phyloP scores from a whole-genome alignment of 495 filamentous ascomycete species.

The Penicillium alfredii region DNA sequence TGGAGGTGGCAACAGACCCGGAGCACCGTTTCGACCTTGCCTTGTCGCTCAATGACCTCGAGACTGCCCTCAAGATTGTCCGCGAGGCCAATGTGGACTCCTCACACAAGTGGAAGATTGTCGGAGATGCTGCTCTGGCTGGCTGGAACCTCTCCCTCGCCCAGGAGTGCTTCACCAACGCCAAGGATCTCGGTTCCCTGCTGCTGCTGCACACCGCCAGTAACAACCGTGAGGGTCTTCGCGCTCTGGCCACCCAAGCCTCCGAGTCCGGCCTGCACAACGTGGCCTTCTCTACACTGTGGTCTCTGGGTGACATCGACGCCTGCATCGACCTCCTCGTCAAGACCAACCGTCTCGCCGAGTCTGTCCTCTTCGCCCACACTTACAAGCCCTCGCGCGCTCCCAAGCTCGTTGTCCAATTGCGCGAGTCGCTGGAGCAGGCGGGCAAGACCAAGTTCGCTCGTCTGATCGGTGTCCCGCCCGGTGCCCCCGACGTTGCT shows the following conservation, averaged over 20 bases:
- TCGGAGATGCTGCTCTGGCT: constrained; percentile 83
- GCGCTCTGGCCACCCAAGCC: constrained; percentile 64
- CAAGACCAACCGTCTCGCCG: constrained; percentile 69
- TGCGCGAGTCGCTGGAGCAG: constrained; percentile 78
- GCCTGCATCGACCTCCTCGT: constrained; percentile 76
- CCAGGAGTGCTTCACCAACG: constrained; percentile 84
- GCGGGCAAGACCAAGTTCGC: constrained; percentile 75
- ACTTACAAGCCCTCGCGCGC: constrained; percentile 88
- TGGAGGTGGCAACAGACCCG: constrained; percentile 91
- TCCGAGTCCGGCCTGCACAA: constrained; percentile 75
- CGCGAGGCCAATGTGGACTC: constrained; percentile 76
- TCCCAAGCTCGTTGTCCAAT: constrained; percentile 58
- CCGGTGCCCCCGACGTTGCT: constrained; percentile 40
- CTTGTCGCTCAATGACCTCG: constrained; percentile 72
- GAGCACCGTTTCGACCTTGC: constrained; percentile 97
- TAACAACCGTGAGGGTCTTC: constrained; percentile 65
- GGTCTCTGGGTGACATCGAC: constrained; percentile 77
- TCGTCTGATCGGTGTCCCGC: constrained; percentile 77
- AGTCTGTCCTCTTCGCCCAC: constrained; percentile 85
- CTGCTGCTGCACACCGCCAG: constrained; percentile 82
- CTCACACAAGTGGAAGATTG: constrained; percentile 96
- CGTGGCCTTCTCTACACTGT: constrained; percentile 83
- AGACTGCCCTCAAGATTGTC: constrained; percentile 80
- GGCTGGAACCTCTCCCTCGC: constrained; percentile 85
- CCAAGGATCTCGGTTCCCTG: constrained; percentile 83